These are phyloP conservation scores for Mucor ambiguus DNA, from an alignment of 371 early-diverging fungal species.

Conservation along the genomic window DNA sequence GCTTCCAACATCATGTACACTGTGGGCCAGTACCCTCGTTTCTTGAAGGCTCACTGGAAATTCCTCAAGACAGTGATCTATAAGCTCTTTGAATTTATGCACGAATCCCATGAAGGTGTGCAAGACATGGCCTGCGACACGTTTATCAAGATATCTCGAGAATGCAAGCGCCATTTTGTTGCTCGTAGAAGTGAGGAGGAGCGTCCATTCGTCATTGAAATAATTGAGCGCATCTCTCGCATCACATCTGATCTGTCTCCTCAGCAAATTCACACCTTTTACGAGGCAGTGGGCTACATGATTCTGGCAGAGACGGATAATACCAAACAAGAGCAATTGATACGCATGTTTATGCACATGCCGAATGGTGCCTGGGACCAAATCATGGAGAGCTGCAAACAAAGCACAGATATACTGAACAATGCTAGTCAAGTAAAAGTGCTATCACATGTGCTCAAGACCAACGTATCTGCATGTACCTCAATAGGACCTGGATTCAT, in stretches of 20 bases:
- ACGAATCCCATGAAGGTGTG: constrained; percentile 99
- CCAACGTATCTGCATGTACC: constrained; percentile 89
- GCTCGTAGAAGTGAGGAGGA: constrained; percentile 82
- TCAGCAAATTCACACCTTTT: constrained; percentile 94
- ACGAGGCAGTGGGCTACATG: constrained; percentile 96
- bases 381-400: constrained; percentile 72
- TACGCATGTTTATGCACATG: constrained; percentile 82
- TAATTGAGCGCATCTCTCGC: constrained; percentile 71
- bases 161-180: constrained; percentile 96
- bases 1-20: constrained; percentile 99
- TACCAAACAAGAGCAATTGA: constrained; percentile 76
- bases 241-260: constrained; percentile 90
- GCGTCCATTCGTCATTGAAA: constrained; percentile 93
- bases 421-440: constrained; percentile 83
- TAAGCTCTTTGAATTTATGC: constrained; percentile 99
- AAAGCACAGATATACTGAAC: constrained; percentile 73
- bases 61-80: constrained; percentile 99
- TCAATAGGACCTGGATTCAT: constrained; percentile 88
- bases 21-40: constrained; percentile 99
- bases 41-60: constrained; percentile 98
- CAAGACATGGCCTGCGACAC: constrained; percentile 99
- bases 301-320: constrained; percentile 85
- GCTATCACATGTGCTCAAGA: constrained; percentile 89
- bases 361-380: constrained; percentile 88
- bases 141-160: constrained; percentile 97